A percentile compares a stretch with the other conserved stretches of the same genome.
Evolutionary conservation across 371 early-diverging fungal genomes (phyloP).

Genomic region (Zancudomyces culisetae): DNA sequence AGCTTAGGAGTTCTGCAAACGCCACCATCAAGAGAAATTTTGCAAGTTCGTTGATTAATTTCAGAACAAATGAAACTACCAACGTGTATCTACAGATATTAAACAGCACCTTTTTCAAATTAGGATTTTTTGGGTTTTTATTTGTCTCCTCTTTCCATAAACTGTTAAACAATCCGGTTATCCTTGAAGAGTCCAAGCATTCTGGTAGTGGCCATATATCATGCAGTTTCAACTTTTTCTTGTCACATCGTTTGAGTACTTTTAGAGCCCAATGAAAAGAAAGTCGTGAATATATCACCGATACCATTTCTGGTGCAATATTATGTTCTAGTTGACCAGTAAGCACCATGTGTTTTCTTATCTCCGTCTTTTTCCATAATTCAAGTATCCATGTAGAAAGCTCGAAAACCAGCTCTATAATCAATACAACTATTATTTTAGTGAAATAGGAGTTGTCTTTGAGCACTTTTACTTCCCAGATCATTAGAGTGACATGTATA

Average conservation of each 20-base stretch:
- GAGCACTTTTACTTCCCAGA: neutral
- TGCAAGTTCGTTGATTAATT: constrained; percentile 44
- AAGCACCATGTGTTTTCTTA: constrained; percentile 32
- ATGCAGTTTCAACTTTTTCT: constrained; percentile 46
- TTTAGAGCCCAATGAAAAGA: constrained; percentile 83
- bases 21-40: constrained; percentile 61
- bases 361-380: constrained; percentile 48
- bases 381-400: constrained; percentile 57
- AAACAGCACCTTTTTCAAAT: constrained; percentile 29
- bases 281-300: constrained; percentile 65
- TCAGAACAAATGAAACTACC: constrained; percentile 31
- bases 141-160: constrained; percentile 38
- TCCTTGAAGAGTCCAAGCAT: constrained; percentile 33
- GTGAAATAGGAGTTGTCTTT: constrained; percentile 20
- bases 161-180: constrained; percentile 37
- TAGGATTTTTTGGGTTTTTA: constrained; percentile 33
- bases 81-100: constrained; percentile 40
- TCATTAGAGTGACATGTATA: neutral
- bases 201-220: constrained; percentile 55
- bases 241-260: constrained; percentile 60
- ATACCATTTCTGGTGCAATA: constrained; percentile 37
- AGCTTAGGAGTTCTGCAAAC: constrained; percentile 43
- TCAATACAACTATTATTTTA: constrained; percentile 64
- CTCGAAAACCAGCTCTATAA: constrained; percentile 20
- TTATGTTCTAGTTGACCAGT: constrained; percentile 7